phyloP scores from a whole-genome alignment of 441 rosid genomes.

The Codiaeum variegatum region DNA sequence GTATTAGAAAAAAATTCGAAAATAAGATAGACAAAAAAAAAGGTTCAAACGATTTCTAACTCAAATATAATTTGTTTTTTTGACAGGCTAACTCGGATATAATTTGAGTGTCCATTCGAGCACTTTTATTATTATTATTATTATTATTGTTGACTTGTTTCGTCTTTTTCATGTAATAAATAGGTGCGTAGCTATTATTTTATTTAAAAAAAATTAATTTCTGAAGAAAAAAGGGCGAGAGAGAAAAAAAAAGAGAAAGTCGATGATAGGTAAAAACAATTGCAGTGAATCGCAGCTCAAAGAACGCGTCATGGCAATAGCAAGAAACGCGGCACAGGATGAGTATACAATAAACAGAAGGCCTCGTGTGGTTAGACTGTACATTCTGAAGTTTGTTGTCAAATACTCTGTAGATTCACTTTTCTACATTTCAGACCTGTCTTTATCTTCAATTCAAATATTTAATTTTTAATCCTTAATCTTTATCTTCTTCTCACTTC shows the following conservation, averaged over 20 bases:
- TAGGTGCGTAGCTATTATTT: neutral
- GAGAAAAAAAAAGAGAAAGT: neutral
- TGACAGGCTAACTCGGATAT: too few relatives aligned
- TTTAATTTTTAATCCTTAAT: too few relatives aligned
- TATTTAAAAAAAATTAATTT: too few relatives aligned
- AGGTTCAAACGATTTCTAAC: too few relatives aligned
- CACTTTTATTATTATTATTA: too few relatives aligned
- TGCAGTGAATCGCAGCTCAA: neutral
- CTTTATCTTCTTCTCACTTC: neutral
- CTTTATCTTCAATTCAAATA: too few relatives aligned
- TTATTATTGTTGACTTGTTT: too few relatives aligned
- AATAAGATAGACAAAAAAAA: too few relatives aligned
- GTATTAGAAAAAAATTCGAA: too few relatives aligned
- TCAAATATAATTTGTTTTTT: too few relatives aligned
- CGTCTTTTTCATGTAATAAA: too few relatives aligned
- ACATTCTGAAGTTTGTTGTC: conserved; percentile 20
- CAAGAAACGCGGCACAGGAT: conserved; percentile 30
- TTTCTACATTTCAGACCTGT: neutral
- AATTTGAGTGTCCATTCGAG: too few relatives aligned
- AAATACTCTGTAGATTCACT: conserved; percentile 10
- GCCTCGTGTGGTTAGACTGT: neutral
- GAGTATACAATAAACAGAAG: neutral
- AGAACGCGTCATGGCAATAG: conserved; percentile 21
- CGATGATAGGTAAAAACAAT: neutral
- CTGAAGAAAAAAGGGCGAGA: neutral